A percentile compares a stretch with the other conserved stretches of the same genome.
Conservation (phyloP, 23 red algal species). For the Gracilaria domingensis region DNA sequence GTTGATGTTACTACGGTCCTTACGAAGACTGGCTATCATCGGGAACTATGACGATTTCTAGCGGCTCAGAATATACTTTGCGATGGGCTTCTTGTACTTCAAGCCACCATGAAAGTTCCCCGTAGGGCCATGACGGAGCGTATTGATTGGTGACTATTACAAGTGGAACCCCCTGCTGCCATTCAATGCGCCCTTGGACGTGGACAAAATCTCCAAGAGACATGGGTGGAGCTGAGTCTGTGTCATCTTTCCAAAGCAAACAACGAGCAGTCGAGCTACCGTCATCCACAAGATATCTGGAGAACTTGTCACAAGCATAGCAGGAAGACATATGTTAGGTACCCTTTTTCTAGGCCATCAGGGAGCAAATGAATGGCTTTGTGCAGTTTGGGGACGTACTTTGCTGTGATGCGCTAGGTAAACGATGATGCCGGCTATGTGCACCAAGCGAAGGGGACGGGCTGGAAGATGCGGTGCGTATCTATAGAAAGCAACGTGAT, state of each 20-base stretch:
- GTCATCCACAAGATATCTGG: conserved; percentile 57
- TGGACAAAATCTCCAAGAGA: conserved; percentile 50
- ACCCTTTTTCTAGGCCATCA: no score
- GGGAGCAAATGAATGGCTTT: not conserved
- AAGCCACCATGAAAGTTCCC: conserved; percentile 63
- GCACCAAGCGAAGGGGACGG: conserved; percentile 58
- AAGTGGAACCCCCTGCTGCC: conserved; percentile 31
- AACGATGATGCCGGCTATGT: conserved; percentile 55
- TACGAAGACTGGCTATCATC: not conserved
- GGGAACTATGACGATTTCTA: not conserved
- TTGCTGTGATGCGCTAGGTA: conserved; percentile 47
- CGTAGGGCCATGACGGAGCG: conserved; percentile 11
- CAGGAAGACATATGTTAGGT: not conserved
- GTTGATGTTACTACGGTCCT: not conserved
- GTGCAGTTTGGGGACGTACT: conserved; percentile 24
- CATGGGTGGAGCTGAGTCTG: not conserved
- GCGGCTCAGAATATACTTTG: conserved; percentile 36
- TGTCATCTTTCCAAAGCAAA: conserved; percentile 42
- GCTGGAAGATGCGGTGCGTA: conserved; percentile 20
- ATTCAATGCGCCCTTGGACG: conserved; percentile 48
- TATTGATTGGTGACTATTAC: conserved; percentile 20
- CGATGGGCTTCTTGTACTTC: conserved; percentile 16
- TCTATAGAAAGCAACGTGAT: conserved; percentile 33
- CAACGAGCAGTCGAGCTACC: conserved; percentile 44
- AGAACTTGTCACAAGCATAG: conserved; percentile 14